Evolutionary conservation across 345 rosid genomes (phyloP), one percentile per base, ranked within the genome.

Genomic region (Pistacia integerrima): DNA sequence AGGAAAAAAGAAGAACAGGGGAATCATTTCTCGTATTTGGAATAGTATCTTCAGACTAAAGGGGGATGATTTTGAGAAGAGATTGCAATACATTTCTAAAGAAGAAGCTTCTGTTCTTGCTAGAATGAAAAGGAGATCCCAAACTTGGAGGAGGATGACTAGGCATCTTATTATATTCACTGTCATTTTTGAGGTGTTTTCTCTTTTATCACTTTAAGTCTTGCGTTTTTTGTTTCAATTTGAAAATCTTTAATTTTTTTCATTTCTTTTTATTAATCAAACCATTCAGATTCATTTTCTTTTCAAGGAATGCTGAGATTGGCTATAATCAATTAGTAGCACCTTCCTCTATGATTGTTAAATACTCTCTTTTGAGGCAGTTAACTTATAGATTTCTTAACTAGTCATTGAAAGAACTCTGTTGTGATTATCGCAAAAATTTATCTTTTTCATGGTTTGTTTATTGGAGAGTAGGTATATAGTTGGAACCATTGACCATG

Each of bases 41-140:
- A 87, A 85, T 22, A 87, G 86, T 11, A 70, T 95, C 51, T 93
- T 92, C 76, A 84, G 91, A 51, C 71, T 73, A 16, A 84, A 82
- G 36, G 83, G 93, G 4, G 95, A 92, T 59, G 95, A 96, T 88
- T 91, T 96, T 70, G 94, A 91, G 97, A 96, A 92, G 97, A 82
- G 97, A 57, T 87, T 96, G 80, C 83, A 91, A 67, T 75, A 86
- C 80, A 92, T 96, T 61, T 87, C 93, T 41, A 96, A 78, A 86
- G 99, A 96, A 84, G 99, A 96, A 85, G 92, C 97, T 12, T 60
- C 81, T 10, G 86, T 96, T 78, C 77, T 91, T 44, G 76, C 90
- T 2, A 81, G 99, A 80, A 81, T 96, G 80, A 88, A 92, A 71
- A 80, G 82, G 56, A 81, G 99, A 79, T 85, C 94, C 69, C 84